phyloP scores from a whole-genome alignment of 2,329 filamentous ascomycete species.

The Ophiocordyceps camponoti-saundersi region DNA sequence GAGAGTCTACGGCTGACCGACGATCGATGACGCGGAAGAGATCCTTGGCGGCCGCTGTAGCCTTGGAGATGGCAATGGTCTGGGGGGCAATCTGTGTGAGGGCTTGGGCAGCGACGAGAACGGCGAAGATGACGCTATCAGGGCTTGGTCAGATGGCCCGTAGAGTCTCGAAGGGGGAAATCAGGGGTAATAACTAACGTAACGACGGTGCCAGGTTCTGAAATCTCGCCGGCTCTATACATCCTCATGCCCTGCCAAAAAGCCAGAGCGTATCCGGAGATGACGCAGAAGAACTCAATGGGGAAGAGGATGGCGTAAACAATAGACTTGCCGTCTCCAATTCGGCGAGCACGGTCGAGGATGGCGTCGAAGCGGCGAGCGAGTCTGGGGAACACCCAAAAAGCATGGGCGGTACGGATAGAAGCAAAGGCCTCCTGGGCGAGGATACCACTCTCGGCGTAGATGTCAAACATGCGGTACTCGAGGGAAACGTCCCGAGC shows the following conservation, averaged over 20 bases:
- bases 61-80: constrained; percentile 25
- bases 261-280: constrained; percentile 27
- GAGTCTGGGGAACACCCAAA: constrained; percentile 28
- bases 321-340: constrained; percentile 25
- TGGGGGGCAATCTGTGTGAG: constrained; percentile 30
- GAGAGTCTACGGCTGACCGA: constrained; percentile 23
- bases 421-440: constrained; percentile 32
- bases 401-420: constrained; percentile 31
- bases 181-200: constrained; percentile 8
- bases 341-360: constrained; percentile 19
- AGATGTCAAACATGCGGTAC: constrained; percentile 23
- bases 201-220: constrained; percentile 25
- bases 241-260: constrained; percentile 35
- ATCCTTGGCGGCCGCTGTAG: constrained; percentile 26
- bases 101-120: constrained; percentile 26
- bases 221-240: constrained; percentile 25
- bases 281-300: constrained; percentile 28
- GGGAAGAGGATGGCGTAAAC: constrained; percentile 26
- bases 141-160: no score
- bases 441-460: constrained; percentile 23
- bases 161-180: not conserved
- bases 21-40: constrained; percentile 30
- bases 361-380: constrained; percentile 22
- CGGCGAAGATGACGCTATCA: constrained; percentile 23
- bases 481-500: constrained; percentile 23